Base-by-base conservation (phyloP, 2,329 filamentous ascomycete genomes). In the Alternaria triticimaculans region DNA sequence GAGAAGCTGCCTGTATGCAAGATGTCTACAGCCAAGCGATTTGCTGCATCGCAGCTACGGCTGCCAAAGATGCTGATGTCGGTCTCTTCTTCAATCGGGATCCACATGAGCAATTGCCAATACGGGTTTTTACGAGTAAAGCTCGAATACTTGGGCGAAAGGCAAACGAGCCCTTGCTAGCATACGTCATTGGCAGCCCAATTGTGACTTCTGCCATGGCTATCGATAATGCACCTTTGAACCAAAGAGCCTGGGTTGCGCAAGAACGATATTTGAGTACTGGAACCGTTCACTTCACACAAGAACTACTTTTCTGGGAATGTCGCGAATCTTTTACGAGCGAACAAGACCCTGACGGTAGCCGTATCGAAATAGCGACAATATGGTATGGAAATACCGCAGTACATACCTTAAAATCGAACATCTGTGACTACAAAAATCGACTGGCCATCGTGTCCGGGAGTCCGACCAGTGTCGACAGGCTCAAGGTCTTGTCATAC, bases 211-310 rank as follows among this genome's bases (percentile, higher is more conserved):
- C 55, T 48, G 1, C 12, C 5, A 4, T 33, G 6, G 37, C 21
- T 1, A 44, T 66, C 25, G 57, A 54, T 12, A 7, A 4, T 7
- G 54, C 62, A 10, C 68, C 66, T 6, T 33, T 70, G 15, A 68
- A 68, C 33, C 9, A 26, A 30, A 60, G 67, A 26, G 69, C 62
- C 10, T 72, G 69, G 67, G 64, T 70, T 12, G 55, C 63, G 4
- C 69, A 72, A 33, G 69, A 72, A 33, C 60, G 67, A 0, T 60
- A 58, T 14, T 23, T 72, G 10, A 62, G 67, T 6, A 51, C 48
- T 5, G 50, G 69, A 11, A 60, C 62, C n/a, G 26, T 67, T 15
- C 65, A 69, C 28, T 72, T 72, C 46, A 43, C 60, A 8, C n/a
- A 26, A 5, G 37, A 51, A 9, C 25, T 56, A 18, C 2, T 70